Conservation (phyloP, 2,329 filamentous ascomycete species). For the Aspergillus arachidicola region DNA sequence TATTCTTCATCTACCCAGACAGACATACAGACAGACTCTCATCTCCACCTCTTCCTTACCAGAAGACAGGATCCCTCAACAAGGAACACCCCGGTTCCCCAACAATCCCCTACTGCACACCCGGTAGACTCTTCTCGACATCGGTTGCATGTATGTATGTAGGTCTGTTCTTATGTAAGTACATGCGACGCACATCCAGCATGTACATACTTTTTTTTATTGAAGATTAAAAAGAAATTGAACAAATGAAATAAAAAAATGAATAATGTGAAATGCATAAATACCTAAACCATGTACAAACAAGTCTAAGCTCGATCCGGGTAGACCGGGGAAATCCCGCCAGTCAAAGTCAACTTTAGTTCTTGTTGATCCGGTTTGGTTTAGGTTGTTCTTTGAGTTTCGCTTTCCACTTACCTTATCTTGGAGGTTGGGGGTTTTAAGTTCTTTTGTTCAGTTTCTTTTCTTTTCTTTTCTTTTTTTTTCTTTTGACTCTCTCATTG, state of each 20-base stretch:
- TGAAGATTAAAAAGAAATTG: too few species aligned
- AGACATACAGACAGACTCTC: too few species aligned
- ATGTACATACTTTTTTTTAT: background rate
- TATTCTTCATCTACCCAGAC: background rate
- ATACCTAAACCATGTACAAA: too few species aligned
- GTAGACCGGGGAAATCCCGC: too few species aligned
- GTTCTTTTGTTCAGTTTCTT: too few species aligned
- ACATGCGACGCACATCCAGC: background rate
- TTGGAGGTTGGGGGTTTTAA: background rate
- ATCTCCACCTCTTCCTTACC: too few species aligned
- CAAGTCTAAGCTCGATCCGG: too few species aligned
- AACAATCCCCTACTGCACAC: background rate
- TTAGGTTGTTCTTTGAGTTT: background rate
- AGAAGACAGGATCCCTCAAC: background rate
- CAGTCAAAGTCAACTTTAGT: background rate
- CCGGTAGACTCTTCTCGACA: background rate
- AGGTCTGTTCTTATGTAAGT: background rate
- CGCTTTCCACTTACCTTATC: background rate
- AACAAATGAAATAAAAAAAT: too few species aligned
- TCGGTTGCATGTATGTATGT: too few species aligned
- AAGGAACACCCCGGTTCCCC: background rate
- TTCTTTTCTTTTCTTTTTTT: too few species aligned
- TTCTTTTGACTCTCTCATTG: background rate
- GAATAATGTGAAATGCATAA: too few species aligned
- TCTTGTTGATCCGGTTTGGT: background rate